Percentiles rank a stretch among this genome's conserved stretches.
Conservation (phyloP, 129 eudicot genomes). For the Flaveria ramosissima region DNA sequence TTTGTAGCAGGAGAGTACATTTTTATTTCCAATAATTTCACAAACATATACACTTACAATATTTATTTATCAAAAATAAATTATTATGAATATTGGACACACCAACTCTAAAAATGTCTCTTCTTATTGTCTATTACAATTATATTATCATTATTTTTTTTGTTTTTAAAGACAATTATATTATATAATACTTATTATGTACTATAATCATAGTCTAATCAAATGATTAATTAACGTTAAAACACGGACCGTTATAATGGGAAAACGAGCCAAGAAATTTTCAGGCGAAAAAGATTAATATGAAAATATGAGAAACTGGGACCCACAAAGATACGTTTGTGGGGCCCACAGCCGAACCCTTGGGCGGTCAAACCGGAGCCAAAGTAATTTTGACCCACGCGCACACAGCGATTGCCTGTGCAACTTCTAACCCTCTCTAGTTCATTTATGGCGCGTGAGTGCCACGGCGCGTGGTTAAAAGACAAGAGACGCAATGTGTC, state of each 20-base stretch:
- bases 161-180: no score
- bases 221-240: neutral
- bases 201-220: no score
- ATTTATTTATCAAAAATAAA: no score
- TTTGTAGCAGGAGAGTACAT: no score
- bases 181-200: no score
- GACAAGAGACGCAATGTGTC: slow-evolving; percentile 30
- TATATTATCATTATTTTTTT: no score
- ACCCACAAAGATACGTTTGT: slow-evolving; percentile 48
- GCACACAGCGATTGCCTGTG: neutral
- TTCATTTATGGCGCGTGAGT: slow-evolving; percentile 16
- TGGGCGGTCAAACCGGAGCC: slow-evolving; percentile 62
- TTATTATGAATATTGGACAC: no score
- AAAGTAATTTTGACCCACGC: slow-evolving; percentile 29
- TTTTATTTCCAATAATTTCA: no score
- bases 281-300: neutral
- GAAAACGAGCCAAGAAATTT: neutral
- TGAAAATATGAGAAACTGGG: neutral
- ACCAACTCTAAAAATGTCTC: no score
- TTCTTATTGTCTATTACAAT: no score
- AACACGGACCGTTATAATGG: slow-evolving; percentile 5
- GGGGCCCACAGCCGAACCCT: slow-evolving; percentile 45
- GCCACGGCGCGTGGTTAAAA: neutral
- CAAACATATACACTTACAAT: no score
- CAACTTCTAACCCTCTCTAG: neutral